These are phyloP conservation scores for Yamadazyma takamatsuzukensis DNA, from an alignment of 805 yeast genomes.

Conservation along the genomic window DNA sequence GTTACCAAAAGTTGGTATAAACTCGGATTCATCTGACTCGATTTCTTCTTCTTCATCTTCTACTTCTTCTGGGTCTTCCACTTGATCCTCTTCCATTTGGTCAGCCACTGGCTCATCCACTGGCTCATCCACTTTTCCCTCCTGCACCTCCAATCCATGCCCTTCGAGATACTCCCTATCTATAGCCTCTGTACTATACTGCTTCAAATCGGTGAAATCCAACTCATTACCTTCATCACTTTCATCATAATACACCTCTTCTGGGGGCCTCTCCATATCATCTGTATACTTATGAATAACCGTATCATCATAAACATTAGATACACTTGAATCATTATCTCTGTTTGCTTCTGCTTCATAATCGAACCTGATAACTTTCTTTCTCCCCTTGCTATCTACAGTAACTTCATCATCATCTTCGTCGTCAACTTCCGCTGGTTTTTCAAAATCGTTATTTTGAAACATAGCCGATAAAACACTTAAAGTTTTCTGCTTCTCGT, in stretches of 20 bases:
- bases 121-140: slow-evolving; percentile 11
- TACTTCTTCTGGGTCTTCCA: slow-evolving; percentile 2
- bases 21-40: slow-evolving; percentile 24
- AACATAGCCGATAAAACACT: slow-evolving; percentile 34
- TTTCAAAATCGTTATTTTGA: slow-evolving; percentile 30
- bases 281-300: slow-evolving; percentile 22
- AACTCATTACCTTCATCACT: slow-evolving; percentile 40
- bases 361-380: slow-evolving; percentile 28
- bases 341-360: slow-evolving; percentile 28
- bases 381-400: slow-evolving; percentile 35
- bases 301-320: slow-evolving; percentile 20
- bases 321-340: neutral
- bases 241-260: slow-evolving; percentile 33
- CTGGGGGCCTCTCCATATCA: slow-evolving; percentile 20
- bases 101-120: slow-evolving; percentile 11
- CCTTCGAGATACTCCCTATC: slow-evolving; percentile 19
- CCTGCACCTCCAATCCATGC: slow-evolving; percentile 2
- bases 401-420: slow-evolving; percentile 32
- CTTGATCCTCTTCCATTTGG: slow-evolving; percentile 3
- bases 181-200: slow-evolving; percentile 16
- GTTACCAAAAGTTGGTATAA: slow-evolving; percentile 52
- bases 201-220: slow-evolving; percentile 26
- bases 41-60: slow-evolving; percentile 2
- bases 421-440: slow-evolving; percentile 33
- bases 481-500: slow-evolving; percentile 25